Evolutionary conservation across 164 flowering plant genomes (phyloP).

Genomic region (Santalum album): DNA sequence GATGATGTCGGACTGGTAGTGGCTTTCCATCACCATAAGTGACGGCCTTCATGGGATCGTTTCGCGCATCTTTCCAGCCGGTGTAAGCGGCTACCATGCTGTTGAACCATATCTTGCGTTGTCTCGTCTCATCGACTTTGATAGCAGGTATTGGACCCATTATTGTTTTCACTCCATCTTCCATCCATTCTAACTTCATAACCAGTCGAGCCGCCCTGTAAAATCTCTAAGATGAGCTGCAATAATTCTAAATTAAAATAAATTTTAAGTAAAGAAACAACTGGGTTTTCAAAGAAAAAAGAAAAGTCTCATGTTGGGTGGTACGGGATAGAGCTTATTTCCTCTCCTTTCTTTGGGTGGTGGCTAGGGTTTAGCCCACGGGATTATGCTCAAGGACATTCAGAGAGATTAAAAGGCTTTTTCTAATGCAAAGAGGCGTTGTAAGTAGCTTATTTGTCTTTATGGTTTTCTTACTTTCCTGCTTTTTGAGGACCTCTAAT

Average conservation of each 20-base stretch:
- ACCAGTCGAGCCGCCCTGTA: constrained; percentile 78
- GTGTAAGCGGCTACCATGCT: constrained; percentile 88
- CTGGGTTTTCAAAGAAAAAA: too few species aligned
- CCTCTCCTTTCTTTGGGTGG: too few species aligned
- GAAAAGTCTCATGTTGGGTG: too few species aligned
- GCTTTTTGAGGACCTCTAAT: too few species aligned
- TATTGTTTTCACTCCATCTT: constrained; percentile 63
- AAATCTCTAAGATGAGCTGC: neutral
- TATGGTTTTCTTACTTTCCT: too few species aligned
- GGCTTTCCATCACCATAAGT: constrained; percentile 78
- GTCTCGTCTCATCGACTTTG: constrained; percentile 48
- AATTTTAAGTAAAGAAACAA: too few species aligned
- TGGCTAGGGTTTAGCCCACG: too few species aligned
- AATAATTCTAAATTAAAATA: neutral
- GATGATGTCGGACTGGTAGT: constrained; percentile 60
- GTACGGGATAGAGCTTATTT: too few species aligned
- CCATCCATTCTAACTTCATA: constrained; percentile 77
- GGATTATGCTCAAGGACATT: too few species aligned
- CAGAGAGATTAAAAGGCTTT: too few species aligned
- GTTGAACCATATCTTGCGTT: constrained; percentile 91
- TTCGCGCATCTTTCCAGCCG: constrained; percentile 70
- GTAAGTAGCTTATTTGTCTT: too few species aligned
- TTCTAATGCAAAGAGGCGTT: too few species aligned
- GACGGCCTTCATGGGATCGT: constrained; percentile 71
- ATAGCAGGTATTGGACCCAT: constrained; percentile 91